Conservation (phyloP, 169 alveolate genomes). For the Plasmodium knowlesi region DNA sequence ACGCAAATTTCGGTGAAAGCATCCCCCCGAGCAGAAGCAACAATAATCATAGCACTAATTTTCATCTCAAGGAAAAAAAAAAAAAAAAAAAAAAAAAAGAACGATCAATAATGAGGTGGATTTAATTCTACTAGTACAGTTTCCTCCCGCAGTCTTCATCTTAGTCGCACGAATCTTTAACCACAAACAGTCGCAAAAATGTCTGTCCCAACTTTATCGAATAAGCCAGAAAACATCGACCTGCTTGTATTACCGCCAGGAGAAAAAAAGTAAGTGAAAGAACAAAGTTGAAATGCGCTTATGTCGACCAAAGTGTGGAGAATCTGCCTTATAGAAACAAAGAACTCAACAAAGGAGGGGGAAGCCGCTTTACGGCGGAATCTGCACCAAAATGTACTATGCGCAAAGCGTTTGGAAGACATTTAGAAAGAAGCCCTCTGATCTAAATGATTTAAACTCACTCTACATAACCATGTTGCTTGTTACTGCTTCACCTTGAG, state of each 20-base stretch:
- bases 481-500: not conserved
- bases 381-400: not conserved
- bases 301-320: not conserved
- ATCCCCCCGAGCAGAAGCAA: not conserved
- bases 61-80: not conserved
- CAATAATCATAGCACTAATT: not conserved
- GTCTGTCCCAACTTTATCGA: constrained; percentile 74
- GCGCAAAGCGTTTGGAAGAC: not conserved
- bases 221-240: constrained; percentile 67
- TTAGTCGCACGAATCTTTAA: not conserved
- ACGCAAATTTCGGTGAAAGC: not conserved
- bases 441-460: not conserved
- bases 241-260: constrained; percentile 60
- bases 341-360: not conserved
- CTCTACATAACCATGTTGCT: not conserved
- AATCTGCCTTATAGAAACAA: not conserved
- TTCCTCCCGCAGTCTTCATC: not conserved
- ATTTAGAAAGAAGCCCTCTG: not conserved
- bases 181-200: constrained; percentile 12
- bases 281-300: not conserved
- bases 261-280: constrained; percentile 57
- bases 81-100: not conserved
- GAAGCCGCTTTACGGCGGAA: not conserved
- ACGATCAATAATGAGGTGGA: not conserved
- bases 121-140: not conserved